Conservation (phyloP, 1,284 basidiomycete species). For the Cronartium quercuum region DNA sequence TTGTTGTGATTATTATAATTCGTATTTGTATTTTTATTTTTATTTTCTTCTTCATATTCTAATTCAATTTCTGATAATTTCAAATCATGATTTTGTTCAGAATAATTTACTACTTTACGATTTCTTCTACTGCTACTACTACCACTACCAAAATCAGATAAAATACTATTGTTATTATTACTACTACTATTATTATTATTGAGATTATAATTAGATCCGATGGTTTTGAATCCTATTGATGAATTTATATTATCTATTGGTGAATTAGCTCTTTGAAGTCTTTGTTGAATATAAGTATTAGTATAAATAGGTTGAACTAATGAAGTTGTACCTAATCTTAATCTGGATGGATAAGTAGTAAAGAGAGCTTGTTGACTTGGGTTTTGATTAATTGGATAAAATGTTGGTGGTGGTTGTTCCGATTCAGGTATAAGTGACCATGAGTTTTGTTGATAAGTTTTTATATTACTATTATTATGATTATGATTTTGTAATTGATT, state of each 20-base stretch:
- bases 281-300: constrained; percentile 51
- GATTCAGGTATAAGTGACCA: constrained; percentile 9
- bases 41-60: constrained; percentile 12
- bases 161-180: background rate
- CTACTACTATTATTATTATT: background rate
- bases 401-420: background rate
- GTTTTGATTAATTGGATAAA: background rate
- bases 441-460: background rate
- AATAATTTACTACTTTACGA: constrained; percentile 70
- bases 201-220: too few species aligned
- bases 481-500: background rate
- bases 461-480: background rate
- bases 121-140: constrained; percentile 34
- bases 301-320: constrained; percentile 77
- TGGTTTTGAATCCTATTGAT: too few species aligned
- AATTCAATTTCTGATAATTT: constrained; percentile 60
- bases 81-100: constrained; percentile 74
- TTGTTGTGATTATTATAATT: background rate
- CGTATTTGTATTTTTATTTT: background rate
- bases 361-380: constrained; percentile 61
- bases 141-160: background rate
- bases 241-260: constrained; percentile 14
- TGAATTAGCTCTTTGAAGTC: constrained; percentile 37
- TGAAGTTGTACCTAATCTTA: constrained; percentile 82
- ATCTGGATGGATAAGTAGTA: constrained; percentile 80